A percentile compares a stretch with the other conserved stretches of the same genome.
Conservation (phyloP, 139 green algal species). For the Coccomyxa sp. region DNA sequence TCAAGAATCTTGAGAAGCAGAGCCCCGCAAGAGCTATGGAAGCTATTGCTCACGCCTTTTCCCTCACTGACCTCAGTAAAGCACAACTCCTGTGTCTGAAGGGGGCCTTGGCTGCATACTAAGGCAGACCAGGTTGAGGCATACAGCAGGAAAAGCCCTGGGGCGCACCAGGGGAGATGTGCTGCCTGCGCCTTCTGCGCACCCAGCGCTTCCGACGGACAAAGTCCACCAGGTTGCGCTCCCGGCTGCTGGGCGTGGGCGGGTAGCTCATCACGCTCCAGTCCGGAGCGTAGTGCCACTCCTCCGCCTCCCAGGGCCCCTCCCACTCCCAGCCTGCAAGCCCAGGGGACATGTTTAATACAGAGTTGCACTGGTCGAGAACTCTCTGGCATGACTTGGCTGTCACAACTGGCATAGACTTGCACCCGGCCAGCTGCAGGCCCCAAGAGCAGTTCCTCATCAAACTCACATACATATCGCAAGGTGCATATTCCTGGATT, state of each 20-base stretch:
- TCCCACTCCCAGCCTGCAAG: constrained; percentile 70
- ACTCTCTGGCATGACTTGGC: no score
- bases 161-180: no score
- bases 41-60: background rate
- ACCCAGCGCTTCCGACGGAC: constrained; percentile 53
- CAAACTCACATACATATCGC: no score
- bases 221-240: constrained; percentile 33
- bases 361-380: no score
- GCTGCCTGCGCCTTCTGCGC: constrained; percentile 25
- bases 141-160: background rate
- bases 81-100: background rate
- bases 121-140: background rate
- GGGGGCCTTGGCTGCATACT: background rate
- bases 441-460: no score
- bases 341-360: no score
- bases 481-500: no score
- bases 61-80: background rate
- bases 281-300: constrained; percentile 60
- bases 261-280: constrained; percentile 27
- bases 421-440: no score
- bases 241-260: constrained; percentile 16
- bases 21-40: background rate
- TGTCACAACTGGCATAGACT: no score
- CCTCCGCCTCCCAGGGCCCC: constrained; percentile 64
- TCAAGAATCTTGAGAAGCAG: no score